Base-by-base conservation (phyloP, 495 filamentous ascomycete genomes). In the Ascobolus immersus region DNA sequence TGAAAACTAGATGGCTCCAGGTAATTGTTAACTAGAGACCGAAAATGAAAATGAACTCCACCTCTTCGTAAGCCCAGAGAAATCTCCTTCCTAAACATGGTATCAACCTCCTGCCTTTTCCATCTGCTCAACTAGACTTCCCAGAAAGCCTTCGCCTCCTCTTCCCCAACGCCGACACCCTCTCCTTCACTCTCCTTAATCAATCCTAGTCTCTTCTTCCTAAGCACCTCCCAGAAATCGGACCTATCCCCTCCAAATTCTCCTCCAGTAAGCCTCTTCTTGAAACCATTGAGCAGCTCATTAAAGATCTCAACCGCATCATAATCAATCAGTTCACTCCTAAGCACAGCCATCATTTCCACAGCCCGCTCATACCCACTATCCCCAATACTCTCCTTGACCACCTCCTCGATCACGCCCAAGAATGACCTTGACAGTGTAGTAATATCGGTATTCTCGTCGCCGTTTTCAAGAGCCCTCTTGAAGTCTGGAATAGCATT, bases 401-500 rank as follows among this genome's bases (percentile, higher is more conserved):
- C 67, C 34, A 75, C 65, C 5, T 59, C 56, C 39, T 70, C 62
- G 33, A 86, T 65, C 28, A 91, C 73, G 3, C 40, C 59, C 64
- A 99, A 73, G 48, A 91, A 77, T 40, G 67, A 65, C 3, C 65
- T 65, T 0, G 77, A 74, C 30, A 71, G 67, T 36, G 67, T 59
- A 17, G 89, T 60, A 3, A 57, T 60, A 11, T 61, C 56, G 11
- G 71, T 54, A 20, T 69, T 67, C 10, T 69, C 65, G 2, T 75
- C 39, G 12, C 36, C 63, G 1, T 55, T 52, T 0, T 61, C 59
- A 11, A 94, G 58, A 14, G 67, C 64, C 53, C 84, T 78, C 45
- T 80, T 89, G 64, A 93, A 94, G 33, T 82, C 74, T 0, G 89
- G 81, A 28, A 99, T 76, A 4, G 80, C 68, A 43, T 99, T 94